Base-by-base conservation (phyloP, 192 early-diverging fungal genomes). In the Coemansia sp. region DNA sequence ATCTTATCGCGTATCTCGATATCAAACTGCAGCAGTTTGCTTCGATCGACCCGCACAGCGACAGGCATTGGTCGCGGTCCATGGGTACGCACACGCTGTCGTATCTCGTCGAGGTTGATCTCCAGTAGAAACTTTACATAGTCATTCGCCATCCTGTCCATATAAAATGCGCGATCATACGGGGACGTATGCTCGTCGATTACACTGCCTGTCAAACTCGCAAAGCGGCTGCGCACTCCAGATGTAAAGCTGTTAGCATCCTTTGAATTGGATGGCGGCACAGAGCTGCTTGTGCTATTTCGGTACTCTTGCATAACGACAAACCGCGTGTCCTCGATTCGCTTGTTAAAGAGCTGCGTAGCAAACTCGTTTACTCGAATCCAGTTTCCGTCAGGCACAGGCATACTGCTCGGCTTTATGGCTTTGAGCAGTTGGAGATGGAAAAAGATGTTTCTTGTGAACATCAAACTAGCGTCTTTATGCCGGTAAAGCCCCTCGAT, bases 341-440 rank as follows among this genome's bases (percentile, higher is more conserved):
- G 49, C 54, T 70, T 55, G 71, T 79, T 79, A 24, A 79, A 69
- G 18, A 79, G 64, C 1, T 26, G 32, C 7, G 71, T 79, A 1
- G 76, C 76, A 73, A 67, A 79, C 32, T 79, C 76, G 57, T 73
- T 67, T 48, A 64, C 57, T 5, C 76, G 64, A 13, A 65, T 35
- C 71, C 71, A 78, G 37, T 18, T 58, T 13, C 58, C 66, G 14
- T 69, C 70, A 45, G 70, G 63, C 45, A 64, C 62, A 5, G 66
- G 63, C 6, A 78, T 73, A 10, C 53, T 51, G 27, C 73, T 59
- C 9, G 54, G 20, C 11, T 58, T 47, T 13, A 73, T 41, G 1
- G 64, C 64, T 6, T 67, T 61, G 19, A 67, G 45, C 35, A 79
- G 57, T 57, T 70, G 64, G 1, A 67, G 56, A 23, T 79, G 71